Conservation (phyloP, 148 eudicot genomes). For the Amaranthus hypochondriacus region DNA sequence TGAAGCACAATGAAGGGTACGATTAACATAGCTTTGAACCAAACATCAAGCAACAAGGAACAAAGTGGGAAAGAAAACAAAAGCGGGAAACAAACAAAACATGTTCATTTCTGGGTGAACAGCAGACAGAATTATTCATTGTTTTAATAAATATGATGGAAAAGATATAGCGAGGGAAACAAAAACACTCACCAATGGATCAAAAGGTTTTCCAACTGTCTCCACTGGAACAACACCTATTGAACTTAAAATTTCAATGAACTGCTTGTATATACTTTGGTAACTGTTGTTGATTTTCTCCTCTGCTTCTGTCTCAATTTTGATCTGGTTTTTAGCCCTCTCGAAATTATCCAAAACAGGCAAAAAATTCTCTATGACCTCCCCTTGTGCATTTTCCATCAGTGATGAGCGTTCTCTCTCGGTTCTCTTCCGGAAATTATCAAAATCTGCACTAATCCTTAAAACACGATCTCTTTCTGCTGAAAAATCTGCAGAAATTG, state of each 20-base stretch:
- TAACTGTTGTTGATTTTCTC: constrained; percentile 74
- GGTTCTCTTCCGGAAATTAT: constrained; percentile 83
- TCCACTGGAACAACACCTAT: constrained; percentile 83
- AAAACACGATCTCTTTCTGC: constrained; percentile 58
- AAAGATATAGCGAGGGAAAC: not conserved
- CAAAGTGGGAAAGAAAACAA: not conserved
- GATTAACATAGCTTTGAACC: not conserved
- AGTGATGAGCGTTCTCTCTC: constrained; percentile 65
- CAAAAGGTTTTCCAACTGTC: constrained; percentile 70
- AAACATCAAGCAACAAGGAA: not conserved
- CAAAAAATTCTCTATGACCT: constrained; percentile 67
- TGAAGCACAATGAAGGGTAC: too few relatives aligned
- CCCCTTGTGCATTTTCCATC: constrained; percentile 76
- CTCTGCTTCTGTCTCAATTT: constrained; percentile 76
- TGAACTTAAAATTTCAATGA: constrained; percentile 65
- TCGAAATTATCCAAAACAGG: constrained; percentile 87
- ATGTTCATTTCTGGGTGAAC: not conserved
- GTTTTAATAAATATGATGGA: not conserved
- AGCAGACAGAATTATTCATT: constrained; percentile 1
- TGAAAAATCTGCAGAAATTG: constrained; percentile 51
- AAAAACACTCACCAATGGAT: constrained; percentile 64
- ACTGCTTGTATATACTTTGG: constrained; percentile 90
- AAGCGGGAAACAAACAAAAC: not conserved
- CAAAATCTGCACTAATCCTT: constrained; percentile 84
- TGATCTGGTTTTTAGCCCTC: constrained; percentile 80